Percentiles rank a stretch among this genome's conserved stretches.
Conservation (phyloP, 2,329 filamentous ascomycete genomes). For the Colletotrichum filicis region DNA sequence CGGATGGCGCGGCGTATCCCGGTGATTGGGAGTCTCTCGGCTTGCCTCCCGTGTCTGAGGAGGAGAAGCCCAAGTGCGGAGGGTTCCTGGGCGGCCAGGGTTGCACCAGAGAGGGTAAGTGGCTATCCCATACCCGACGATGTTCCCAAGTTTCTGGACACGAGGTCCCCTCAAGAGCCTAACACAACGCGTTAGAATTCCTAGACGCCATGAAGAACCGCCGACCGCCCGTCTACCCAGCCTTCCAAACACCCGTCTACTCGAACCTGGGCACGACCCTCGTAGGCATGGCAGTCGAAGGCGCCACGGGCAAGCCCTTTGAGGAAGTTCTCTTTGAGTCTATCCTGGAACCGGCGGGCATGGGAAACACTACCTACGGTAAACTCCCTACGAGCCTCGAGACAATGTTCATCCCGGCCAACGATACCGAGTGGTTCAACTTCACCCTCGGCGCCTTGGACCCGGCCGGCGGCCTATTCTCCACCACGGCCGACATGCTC, state of each 20-base stretch:
- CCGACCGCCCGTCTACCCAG: slow-evolving; percentile 51
- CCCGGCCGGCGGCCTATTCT: slow-evolving; percentile 53
- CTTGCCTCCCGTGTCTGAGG: slow-evolving; percentile 43
- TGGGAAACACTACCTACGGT: slow-evolving; percentile 52
- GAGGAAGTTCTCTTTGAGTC: slow-evolving; percentile 49
- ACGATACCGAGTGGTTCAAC: slow-evolving; percentile 46
- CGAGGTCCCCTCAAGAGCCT: neutral
- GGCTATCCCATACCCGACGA: neutral
- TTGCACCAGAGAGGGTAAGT: slow-evolving; percentile 42
- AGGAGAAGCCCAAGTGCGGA: slow-evolving; percentile 45
- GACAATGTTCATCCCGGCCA: slow-evolving; percentile 48
- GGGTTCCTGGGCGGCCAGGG: slow-evolving; percentile 46
- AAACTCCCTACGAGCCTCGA: slow-evolving; percentile 41
- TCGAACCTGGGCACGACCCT: slow-evolving; percentile 59
- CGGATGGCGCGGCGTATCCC: slow-evolving; percentile 44
- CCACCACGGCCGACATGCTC: slow-evolving; percentile 53
- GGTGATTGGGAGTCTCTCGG: slow-evolving; percentile 44
- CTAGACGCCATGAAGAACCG: slow-evolving; percentile 42
- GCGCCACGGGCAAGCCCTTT: slow-evolving; percentile 52
- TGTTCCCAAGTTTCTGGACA: neutral
- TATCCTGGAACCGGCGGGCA: slow-evolving; percentile 54
- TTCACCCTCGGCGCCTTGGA: slow-evolving; percentile 46
- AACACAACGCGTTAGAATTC: slow-evolving; percentile 35
- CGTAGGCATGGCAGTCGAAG: slow-evolving; percentile 57
- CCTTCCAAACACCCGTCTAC: slow-evolving; percentile 59